Conservation (phyloP, 345 rosid species). For the Citrus maxima region DNA sequence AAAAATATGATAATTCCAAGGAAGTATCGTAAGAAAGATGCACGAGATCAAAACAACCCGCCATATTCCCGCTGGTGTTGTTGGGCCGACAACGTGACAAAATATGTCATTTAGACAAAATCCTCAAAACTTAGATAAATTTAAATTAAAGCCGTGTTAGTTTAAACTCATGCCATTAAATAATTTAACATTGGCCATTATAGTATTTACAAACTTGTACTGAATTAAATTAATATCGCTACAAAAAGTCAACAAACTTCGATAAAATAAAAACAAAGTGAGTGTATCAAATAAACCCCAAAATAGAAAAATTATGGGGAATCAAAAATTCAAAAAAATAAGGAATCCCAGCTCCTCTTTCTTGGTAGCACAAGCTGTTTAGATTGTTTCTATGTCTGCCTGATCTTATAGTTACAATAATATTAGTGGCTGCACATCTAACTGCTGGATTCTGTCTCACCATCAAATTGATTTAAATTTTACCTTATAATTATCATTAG, state of each 20-base stretch:
- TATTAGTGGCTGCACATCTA: conserved; percentile 11
- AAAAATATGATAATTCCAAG: background rate
- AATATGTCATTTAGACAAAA: conserved; percentile 27
- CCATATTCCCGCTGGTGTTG: conserved; percentile 53
- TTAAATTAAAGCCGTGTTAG: background rate
- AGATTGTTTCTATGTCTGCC: conserved; percentile 19
- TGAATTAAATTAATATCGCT: background rate
- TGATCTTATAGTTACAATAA: background rate
- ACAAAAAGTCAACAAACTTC: background rate
- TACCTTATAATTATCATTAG: background rate
- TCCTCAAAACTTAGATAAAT: background rate
- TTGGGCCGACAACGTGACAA: conserved; percentile 44
- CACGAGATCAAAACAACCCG: background rate
- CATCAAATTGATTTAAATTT: background rate
- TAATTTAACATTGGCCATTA: background rate
- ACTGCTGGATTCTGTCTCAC: conserved; percentile 22
- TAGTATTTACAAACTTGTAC: background rate
- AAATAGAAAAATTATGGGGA: conserved; percentile 13
- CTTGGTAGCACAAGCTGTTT: conserved; percentile 27
- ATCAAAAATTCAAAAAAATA: background rate
- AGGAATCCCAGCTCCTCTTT: conserved; percentile 17
- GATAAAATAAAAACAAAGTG: background rate
- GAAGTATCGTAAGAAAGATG: background rate
- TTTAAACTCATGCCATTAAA: conserved; percentile 21
- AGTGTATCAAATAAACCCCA: conserved; percentile 24